phyloP scores from a whole-genome alignment of 768 basidiomycete genomes.

The Suillus plorans region DNA sequence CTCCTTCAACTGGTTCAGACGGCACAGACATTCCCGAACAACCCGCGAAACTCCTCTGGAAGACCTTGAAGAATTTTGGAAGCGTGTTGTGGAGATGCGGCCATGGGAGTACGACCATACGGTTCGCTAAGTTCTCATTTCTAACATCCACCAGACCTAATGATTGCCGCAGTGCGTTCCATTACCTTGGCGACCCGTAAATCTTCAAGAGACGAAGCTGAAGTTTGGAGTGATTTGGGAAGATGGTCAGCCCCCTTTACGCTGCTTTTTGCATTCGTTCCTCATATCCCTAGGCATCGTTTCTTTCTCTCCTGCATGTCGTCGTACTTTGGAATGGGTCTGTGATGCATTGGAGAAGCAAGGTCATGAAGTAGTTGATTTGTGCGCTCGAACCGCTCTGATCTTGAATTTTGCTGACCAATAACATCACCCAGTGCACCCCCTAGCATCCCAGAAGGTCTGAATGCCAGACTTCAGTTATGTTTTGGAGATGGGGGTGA shows the following conservation, averaged over 20 bases:
- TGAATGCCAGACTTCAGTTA: constrained; percentile 52
- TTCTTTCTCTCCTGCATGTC: constrained; percentile 40
- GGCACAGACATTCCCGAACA: constrained; percentile 4
- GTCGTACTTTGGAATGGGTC: constrained; percentile 35
- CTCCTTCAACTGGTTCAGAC: constrained; percentile 13
- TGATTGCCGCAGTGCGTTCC: constrained; percentile 36
- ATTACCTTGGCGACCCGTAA: constrained; percentile 39
- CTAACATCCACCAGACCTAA: not conserved
- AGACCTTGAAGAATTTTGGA: constrained; percentile 44
- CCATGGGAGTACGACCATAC: constrained; percentile 46
- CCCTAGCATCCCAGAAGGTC: constrained; percentile 50
- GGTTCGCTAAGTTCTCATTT: constrained; percentile 22
- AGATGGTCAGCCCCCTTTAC: constrained; percentile 33
- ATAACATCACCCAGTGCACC: constrained; percentile 30
- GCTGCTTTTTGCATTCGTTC: not conserved
- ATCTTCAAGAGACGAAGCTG: constrained; percentile 33
- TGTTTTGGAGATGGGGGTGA: constrained; percentile 57
- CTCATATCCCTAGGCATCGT: constrained; percentile 29
- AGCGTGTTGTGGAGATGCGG: constrained; percentile 38
- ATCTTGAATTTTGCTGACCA: not conserved
- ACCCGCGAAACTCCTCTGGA: constrained; percentile 28
- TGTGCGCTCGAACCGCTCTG: constrained; percentile 26
- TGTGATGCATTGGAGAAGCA: constrained; percentile 33
- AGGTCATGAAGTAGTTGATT: constrained; percentile 41
- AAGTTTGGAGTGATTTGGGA: constrained; percentile 42